Evolutionary conservation across 2,329 filamentous ascomycete genomes (phyloP).

Genomic region (Alternaria consortialis): DNA sequence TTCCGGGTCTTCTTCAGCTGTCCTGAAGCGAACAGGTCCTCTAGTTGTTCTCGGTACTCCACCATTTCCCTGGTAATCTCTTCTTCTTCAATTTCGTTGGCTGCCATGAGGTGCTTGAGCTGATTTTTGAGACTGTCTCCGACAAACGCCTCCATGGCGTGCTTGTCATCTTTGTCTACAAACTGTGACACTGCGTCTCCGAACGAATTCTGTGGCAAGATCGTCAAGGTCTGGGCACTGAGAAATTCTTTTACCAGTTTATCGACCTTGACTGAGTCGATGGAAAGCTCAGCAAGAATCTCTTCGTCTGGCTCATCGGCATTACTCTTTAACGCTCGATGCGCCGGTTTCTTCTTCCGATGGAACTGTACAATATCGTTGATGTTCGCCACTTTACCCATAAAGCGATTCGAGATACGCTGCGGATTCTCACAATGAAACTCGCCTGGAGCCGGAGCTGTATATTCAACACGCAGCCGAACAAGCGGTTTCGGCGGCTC

Average conservation of each 20-base stretch:
- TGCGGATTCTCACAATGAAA: conserved; percentile 96
- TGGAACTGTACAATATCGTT: conserved; percentile 95
- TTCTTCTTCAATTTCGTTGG: conserved; percentile 72
- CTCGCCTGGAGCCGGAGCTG: conserved; percentile 80
- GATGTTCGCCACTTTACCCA: conserved; percentile 88
- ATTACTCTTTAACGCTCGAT: conserved; percentile 58
- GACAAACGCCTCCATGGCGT: conserved; percentile 73
- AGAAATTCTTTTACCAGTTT: conserved; percentile 89
- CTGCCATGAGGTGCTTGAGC: conserved; percentile 55
- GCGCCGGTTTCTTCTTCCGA: conserved; percentile 76
- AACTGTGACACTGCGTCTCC: conserved; percentile 93
- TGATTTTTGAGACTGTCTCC: conserved; percentile 55
- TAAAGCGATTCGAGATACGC: conserved; percentile 91
- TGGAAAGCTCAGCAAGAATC: conserved; percentile 66
- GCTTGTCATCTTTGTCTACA: conserved; percentile 93
- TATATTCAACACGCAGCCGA: conserved; percentile 89
- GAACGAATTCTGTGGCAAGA: conserved; percentile 91
- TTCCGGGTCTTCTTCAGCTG: conserved; percentile 65
- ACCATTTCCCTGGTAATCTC: conserved; percentile 80
- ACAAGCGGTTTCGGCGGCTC: conserved; percentile 82
- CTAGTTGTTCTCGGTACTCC: conserved; percentile 72
- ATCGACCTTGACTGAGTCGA: conserved; percentile 86
- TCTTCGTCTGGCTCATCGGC: conserved; percentile 70
- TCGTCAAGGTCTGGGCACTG: conserved; percentile 85
- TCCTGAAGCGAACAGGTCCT: conserved; percentile 75